Percentiles rank a stretch among this genome's conserved stretches.
Evolutionary conservation across 306 rosid genomes (phyloP).

Genomic region (Lablab purpureus): DNA sequence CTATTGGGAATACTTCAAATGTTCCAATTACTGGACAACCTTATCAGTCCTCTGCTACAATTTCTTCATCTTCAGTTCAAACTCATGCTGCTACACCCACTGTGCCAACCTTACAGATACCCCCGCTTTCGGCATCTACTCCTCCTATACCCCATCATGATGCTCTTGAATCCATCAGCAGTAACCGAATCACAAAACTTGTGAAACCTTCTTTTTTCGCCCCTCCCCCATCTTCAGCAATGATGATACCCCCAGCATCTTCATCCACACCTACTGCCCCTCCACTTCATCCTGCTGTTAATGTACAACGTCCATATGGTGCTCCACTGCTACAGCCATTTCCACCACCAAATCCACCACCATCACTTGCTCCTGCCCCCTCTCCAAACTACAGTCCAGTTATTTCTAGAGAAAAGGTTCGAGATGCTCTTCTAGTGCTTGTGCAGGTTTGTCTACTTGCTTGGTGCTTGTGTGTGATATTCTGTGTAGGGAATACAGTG

Average conservation of each 20-base stretch:
- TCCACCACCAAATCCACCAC: slow-evolving; percentile 68
- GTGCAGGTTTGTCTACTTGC: slow-evolving; percentile 63
- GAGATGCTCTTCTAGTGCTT: slow-evolving; percentile 64
- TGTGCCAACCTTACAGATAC: slow-evolving; percentile 57
- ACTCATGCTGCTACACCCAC: slow-evolving; percentile 49
- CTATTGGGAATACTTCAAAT: slow-evolving; percentile 61
- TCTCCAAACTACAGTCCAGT: slow-evolving; percentile 54
- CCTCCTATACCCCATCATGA: slow-evolving; percentile 54
- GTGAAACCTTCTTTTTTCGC: slow-evolving; percentile 63
- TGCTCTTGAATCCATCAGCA: slow-evolving; percentile 49
- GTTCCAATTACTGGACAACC: slow-evolving; percentile 56
- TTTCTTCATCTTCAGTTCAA: slow-evolving; percentile 49
- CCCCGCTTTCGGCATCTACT: slow-evolving; percentile 53
- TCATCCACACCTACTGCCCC: slow-evolving; percentile 56
- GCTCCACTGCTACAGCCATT: slow-evolving; percentile 62
- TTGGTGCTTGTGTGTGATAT: slow-evolving; percentile 31
- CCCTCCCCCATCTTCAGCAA: slow-evolving; percentile 61
- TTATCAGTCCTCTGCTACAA: slow-evolving; percentile 54
- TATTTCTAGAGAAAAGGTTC: slow-evolving; percentile 63
- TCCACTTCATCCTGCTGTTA: slow-evolving; percentile 56
- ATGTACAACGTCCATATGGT: slow-evolving; percentile 62
- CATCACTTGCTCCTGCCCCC: slow-evolving; percentile 60
- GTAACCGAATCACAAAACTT: slow-evolving; percentile 52
- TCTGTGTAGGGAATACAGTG: neutral
- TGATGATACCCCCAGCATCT: slow-evolving; percentile 47